Conservation (phyloP, 1,284 basidiomycete species). For the Bjerkandera adusta region DNA sequence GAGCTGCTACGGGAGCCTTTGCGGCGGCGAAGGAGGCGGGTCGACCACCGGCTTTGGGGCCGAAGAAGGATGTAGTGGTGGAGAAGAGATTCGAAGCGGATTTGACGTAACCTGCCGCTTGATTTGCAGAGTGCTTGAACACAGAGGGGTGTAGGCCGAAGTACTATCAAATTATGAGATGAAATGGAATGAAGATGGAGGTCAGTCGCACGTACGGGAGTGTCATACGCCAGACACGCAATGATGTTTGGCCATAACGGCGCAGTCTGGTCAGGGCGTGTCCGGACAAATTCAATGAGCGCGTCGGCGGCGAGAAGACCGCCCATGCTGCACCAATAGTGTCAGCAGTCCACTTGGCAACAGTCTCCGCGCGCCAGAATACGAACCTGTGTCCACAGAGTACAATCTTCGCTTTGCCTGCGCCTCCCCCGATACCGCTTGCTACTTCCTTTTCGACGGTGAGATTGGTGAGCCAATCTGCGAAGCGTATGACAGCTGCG, state of each 20-base stretch:
- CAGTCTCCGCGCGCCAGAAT: background rate
- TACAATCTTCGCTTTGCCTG: slow-evolving; percentile 79
- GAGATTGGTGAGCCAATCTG: slow-evolving; percentile 85
- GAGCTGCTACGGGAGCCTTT: slow-evolving; percentile 15
- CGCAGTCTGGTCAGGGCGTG: slow-evolving; percentile 57
- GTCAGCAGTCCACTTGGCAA: background rate
- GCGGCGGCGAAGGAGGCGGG: slow-evolving; percentile 21
- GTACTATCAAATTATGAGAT: slow-evolving; percentile 48
- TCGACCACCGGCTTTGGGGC: slow-evolving; percentile 32
- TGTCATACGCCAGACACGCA: slow-evolving; percentile 86
- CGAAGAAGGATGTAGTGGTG: slow-evolving; percentile 41
- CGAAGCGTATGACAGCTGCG: slow-evolving; percentile 79
- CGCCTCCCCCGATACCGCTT: slow-evolving; percentile 61
- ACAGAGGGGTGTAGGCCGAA: slow-evolving; percentile 84
- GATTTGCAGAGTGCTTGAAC: slow-evolving; percentile 83
- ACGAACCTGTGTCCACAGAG: slow-evolving; percentile 87
- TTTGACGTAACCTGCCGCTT: slow-evolving; percentile 72
- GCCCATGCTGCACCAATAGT: slow-evolving; percentile 67
- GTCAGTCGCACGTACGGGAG: slow-evolving; percentile 60
- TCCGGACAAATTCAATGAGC: slow-evolving; percentile 67
- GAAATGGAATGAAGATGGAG: background rate
- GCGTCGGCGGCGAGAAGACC: slow-evolving; percentile 87
- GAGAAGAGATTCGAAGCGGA: slow-evolving; percentile 59
- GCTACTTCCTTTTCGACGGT: slow-evolving; percentile 80
- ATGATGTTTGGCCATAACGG: slow-evolving; percentile 84